Evolutionary conservation across 2,329 filamentous ascomycete genomes (phyloP).

Genomic region (Aspergillus sp.): DNA sequence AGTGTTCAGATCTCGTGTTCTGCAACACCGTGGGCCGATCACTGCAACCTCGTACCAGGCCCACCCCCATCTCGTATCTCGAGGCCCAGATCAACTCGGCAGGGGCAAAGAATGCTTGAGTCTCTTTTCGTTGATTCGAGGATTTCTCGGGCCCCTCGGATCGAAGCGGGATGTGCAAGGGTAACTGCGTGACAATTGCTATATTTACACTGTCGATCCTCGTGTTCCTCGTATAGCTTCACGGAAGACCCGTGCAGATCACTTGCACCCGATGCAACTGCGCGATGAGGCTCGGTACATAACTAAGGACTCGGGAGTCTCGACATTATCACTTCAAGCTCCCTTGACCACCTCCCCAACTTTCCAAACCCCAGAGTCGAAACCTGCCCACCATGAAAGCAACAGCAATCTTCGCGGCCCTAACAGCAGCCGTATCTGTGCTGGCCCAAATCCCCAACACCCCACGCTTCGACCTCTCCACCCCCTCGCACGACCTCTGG

Average conservation of each 20-base stretch:
- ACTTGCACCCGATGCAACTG: neutral
- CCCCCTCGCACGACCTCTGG: conserved; percentile 6
- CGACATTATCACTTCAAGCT: neutral
- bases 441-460: neutral
- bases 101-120: neutral
- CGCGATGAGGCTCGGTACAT: neutral
- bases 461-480: neutral
- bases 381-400: neutral
- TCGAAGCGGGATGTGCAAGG: neutral
- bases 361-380: neutral
- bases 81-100: neutral
- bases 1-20: neutral
- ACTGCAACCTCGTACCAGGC: neutral
- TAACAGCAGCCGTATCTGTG: neutral
- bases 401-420: neutral
- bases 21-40: neutral
- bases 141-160: neutral
- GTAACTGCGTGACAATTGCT: neutral
- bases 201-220: neutral
- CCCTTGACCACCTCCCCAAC: neutral
- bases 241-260: neutral
- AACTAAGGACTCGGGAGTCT: neutral
- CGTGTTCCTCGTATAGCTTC: conserved; percentile 2
- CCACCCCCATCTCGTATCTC: neutral
- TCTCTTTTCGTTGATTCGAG: neutral